Percentiles rank a stretch among this genome's conserved stretches.
Evolutionary conservation across 805 yeast species (phyloP).

Genomic region (Saccharomyces paradoxus): DNA sequence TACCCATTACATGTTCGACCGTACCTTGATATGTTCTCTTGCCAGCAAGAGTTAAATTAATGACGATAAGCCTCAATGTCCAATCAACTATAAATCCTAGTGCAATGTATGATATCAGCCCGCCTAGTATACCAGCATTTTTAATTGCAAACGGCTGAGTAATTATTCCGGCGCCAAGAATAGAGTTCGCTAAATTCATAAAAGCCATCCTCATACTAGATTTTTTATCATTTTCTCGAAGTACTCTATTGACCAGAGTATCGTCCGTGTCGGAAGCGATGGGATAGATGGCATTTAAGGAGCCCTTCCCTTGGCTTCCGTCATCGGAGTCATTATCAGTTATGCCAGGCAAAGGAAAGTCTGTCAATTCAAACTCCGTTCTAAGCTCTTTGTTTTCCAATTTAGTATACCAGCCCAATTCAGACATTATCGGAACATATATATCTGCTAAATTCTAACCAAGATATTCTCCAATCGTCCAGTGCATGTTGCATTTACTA

Average conservation of each 20-base stretch:
- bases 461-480: background rate
- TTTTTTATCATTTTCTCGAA: slow-evolving; percentile 29
- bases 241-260: background rate
- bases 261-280: background rate
- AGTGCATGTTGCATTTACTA: background rate
- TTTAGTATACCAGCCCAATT: background rate
- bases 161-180: slow-evolving; percentile 90
- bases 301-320: background rate
- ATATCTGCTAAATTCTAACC: background rate
- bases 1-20: slow-evolving; percentile 72
- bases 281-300: background rate
- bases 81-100: slow-evolving; percentile 76
- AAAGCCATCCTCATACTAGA: slow-evolving; percentile 77
- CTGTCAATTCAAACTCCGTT: background rate
- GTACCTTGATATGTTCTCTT: slow-evolving; percentile 78
- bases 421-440: background rate
- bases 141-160: slow-evolving; percentile 87
- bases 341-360: background rate
- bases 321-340: background rate
- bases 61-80: slow-evolving; percentile 73
- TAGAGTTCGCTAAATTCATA: slow-evolving; percentile 94
- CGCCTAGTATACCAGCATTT: slow-evolving; percentile 73
- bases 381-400: background rate
- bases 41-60: slow-evolving; percentile 72
- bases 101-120: slow-evolving; percentile 49